Conservation (phyloP, 306 rosid genomes). For the Crataegus laevigata region DNA sequence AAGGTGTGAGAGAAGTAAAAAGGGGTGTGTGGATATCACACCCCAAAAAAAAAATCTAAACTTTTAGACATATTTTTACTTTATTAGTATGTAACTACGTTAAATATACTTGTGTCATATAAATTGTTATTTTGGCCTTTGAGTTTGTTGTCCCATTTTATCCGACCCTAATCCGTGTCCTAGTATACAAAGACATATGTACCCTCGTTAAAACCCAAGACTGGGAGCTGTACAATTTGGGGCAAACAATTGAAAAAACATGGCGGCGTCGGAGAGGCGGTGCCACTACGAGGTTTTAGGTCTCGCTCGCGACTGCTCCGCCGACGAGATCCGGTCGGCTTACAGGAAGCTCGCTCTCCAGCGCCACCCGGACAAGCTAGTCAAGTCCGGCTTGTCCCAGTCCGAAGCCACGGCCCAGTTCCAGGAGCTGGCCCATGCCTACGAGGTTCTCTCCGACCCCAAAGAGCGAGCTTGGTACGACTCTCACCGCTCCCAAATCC, state of each 20-base stretch:
- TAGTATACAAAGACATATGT: neutral
- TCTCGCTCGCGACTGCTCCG: conserved; percentile 41
- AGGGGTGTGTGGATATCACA: no score
- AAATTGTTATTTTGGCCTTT: no score
- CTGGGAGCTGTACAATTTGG: neutral
- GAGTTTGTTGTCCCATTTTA: no score
- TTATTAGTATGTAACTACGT: no score
- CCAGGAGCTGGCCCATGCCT: conserved; percentile 89
- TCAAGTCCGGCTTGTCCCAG: conserved; percentile 65
- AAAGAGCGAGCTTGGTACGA: conserved; percentile 97
- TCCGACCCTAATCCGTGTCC: neutral
- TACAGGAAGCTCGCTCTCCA: conserved; percentile 79
- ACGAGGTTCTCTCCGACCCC: conserved; percentile 90
- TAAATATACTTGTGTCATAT: rapidly evolving
- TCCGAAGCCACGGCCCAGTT: conserved; percentile 80
- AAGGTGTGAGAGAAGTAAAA: no score
- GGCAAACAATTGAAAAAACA: neutral
- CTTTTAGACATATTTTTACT: no score
- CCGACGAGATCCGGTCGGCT: conserved; percentile 73
- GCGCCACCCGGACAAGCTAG: conserved; percentile 94
- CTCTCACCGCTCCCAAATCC: conserved; percentile 91
- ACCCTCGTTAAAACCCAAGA: neutral
- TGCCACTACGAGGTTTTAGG: conserved; percentile 95
- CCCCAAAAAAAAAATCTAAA: no score
- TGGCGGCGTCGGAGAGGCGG: conserved; percentile 57